Conservation (phyloP, 148 eudicot species). For the Dianthus caryophyllus region DNA sequence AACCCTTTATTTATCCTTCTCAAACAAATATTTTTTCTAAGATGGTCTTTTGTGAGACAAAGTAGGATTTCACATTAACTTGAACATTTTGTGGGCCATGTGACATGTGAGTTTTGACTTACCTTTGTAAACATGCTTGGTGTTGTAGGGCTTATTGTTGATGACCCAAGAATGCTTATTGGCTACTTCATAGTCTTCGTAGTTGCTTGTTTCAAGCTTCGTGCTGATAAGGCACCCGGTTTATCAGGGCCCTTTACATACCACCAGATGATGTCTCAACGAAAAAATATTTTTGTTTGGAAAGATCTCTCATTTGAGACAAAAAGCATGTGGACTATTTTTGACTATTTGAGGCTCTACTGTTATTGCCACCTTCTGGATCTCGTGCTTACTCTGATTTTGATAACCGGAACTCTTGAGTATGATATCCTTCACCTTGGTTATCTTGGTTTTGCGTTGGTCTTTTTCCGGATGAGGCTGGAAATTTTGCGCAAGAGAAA, state of each 20-base stretch:
- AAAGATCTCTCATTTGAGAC: constrained; percentile 97
- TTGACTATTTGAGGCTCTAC: constrained; percentile 92
- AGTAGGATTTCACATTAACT: background rate
- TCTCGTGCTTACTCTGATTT: constrained; percentile 84
- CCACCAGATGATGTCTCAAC: constrained; percentile 81
- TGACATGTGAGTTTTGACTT: too few species aligned
- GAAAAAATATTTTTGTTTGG: constrained; percentile 89
- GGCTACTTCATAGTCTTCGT: constrained; percentile 82
- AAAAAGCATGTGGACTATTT: constrained; percentile 97
- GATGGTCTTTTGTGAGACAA: background rate
- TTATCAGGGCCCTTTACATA: constrained; percentile 74
- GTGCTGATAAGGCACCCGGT: constrained; percentile 67
- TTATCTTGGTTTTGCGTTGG: constrained; percentile 92
- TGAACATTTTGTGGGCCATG: too few species aligned
- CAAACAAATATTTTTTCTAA: background rate
- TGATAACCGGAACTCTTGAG: constrained; percentile 96
- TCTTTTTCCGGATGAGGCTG: constrained; percentile 84
- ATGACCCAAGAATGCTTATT: constrained; percentile 79
- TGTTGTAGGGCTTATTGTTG: constrained; percentile 75
- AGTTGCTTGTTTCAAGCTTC: constrained; percentile 85
- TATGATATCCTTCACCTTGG: constrained; percentile 96
- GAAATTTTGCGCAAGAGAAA: constrained; percentile 88
- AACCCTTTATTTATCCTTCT: background rate
- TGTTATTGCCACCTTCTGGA: constrained; percentile 98
- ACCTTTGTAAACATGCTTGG: background rate